Conservation (phyloP, 163 green algal species). For the Scenedesmus sp. region DNA sequence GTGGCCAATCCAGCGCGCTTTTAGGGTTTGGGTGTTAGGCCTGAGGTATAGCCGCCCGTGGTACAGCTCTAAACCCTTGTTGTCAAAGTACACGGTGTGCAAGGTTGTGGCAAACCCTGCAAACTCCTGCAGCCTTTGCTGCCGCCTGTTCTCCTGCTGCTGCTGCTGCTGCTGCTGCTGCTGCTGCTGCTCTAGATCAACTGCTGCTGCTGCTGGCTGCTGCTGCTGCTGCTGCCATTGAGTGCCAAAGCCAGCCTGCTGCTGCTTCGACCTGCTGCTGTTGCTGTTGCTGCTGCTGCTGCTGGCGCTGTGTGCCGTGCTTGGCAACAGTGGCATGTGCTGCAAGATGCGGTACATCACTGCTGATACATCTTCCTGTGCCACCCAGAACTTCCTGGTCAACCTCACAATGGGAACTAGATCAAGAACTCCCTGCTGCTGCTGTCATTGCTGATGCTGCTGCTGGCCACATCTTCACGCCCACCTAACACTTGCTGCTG, state of each 20-base stretch:
- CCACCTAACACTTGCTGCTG: neutral
- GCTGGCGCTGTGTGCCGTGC: neutral
- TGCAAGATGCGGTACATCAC: conserved; percentile 71
- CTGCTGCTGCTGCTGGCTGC: neutral
- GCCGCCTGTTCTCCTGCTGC: neutral
- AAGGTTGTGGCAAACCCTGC: conserved; percentile 31
- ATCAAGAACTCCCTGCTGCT: neutral
- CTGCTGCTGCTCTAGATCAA: neutral
- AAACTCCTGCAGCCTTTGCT: neutral
- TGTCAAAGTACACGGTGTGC: conserved; percentile 72
- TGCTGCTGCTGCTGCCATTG: conserved; percentile 28
- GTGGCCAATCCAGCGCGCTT: conserved; percentile 51
- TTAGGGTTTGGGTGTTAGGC: conserved; percentile 61
- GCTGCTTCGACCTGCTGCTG: conserved; percentile 15
- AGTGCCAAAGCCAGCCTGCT: conserved; percentile 31
- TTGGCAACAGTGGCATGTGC: conserved; percentile 62
- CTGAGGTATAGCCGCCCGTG: conserved; percentile 72
- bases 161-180: conserved; percentile 14
- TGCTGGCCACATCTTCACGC: neutral
- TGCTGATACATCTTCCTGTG: conserved; percentile 61
- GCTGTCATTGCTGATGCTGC: conserved; percentile 13
- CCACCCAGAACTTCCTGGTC: conserved; percentile 71
- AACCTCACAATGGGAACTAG: neutral
- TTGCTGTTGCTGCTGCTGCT: neutral
- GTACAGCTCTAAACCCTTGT: conserved; percentile 71